Conservation (phyloP, 1,284 basidiomycete species). For the Boletus semigastroideus region DNA sequence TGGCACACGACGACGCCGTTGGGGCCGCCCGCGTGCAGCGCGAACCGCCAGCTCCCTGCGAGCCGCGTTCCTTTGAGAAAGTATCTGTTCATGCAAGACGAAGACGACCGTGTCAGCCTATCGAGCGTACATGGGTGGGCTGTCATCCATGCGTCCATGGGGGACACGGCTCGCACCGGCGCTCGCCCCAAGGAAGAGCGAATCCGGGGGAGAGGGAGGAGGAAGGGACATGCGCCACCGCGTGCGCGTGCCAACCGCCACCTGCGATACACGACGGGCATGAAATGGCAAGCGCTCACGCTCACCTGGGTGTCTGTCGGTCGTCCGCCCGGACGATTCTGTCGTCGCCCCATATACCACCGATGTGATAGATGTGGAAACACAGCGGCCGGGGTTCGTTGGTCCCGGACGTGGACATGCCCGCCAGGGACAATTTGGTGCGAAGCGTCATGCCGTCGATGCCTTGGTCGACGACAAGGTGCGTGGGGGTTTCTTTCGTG, state of each 20-base stretch:
- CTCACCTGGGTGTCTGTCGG: slow-evolving; percentile 18
- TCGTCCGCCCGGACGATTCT: slow-evolving; percentile 30
- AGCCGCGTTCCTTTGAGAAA: slow-evolving; percentile 22
- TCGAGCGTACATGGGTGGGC: too few species aligned
- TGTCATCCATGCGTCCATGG: too few species aligned
- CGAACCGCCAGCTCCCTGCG: slow-evolving; percentile 21
- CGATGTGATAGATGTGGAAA: slow-evolving; percentile 32
- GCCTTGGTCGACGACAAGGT: too few species aligned
- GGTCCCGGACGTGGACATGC: background rate
- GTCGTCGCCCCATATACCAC: slow-evolving; percentile 31
- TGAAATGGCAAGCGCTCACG: background rate
- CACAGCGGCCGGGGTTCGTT: slow-evolving; percentile 8
- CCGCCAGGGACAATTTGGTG: background rate
- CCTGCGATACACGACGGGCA: background rate
- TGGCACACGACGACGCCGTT: slow-evolving; percentile 24
- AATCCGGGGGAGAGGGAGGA: too few species aligned
- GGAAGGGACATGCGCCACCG: too few species aligned
- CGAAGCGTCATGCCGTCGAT: background rate
- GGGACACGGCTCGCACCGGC: too few species aligned
- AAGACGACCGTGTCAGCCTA: too few species aligned
- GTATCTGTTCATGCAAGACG: slow-evolving; percentile 18
- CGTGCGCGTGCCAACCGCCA: background rate
- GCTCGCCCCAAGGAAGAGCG: too few species aligned
- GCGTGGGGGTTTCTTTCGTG: background rate
- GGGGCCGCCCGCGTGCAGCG: slow-evolving; percentile 19